Evolutionary conservation across 2,329 filamentous ascomycete genomes (phyloP).

Genomic region (Trichoderma sp.): DNA sequence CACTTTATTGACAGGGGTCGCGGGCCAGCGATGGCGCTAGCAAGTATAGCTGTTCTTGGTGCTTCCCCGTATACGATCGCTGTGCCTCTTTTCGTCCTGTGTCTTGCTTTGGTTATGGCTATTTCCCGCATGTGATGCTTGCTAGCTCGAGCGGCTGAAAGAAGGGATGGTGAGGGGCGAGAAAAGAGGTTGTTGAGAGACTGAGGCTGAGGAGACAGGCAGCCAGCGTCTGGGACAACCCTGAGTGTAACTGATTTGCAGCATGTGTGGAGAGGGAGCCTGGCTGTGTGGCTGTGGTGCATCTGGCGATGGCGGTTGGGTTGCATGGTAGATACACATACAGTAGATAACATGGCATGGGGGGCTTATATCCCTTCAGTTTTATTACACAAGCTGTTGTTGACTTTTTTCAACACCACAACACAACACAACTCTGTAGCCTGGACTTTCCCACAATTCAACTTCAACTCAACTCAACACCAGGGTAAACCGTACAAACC

Average conservation of each 20-base stretch:
- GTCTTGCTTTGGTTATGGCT: not conserved
- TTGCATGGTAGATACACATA: not conserved
- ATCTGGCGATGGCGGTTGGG: not conserved
- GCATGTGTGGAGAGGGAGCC: not conserved
- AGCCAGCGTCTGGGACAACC: not conserved
- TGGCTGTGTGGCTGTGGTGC: conserved; percentile 1
- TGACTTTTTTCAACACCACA: not conserved
- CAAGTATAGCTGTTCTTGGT: not conserved
- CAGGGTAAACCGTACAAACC: not conserved
- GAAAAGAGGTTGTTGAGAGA: not conserved
- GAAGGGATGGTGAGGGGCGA: not conserved
- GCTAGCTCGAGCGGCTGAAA: not conserved
- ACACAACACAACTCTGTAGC: not conserved
- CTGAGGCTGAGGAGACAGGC: conserved; percentile 13
- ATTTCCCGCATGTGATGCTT: not conserved
- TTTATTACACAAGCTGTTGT: not conserved
- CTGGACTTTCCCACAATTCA: not conserved
- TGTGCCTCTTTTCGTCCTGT: not conserved
- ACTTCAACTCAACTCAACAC: not conserved
- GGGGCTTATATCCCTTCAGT: not conserved
- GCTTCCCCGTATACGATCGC: not conserved
- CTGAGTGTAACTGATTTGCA: not conserved
- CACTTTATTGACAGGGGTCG: not conserved
- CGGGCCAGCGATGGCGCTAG: not conserved
- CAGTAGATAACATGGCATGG: not conserved